These are phyloP conservation scores for Chaetomium strumarium DNA, from an alignment of 2,329 filamentous ascomycete species.

Conservation along the genomic window DNA sequence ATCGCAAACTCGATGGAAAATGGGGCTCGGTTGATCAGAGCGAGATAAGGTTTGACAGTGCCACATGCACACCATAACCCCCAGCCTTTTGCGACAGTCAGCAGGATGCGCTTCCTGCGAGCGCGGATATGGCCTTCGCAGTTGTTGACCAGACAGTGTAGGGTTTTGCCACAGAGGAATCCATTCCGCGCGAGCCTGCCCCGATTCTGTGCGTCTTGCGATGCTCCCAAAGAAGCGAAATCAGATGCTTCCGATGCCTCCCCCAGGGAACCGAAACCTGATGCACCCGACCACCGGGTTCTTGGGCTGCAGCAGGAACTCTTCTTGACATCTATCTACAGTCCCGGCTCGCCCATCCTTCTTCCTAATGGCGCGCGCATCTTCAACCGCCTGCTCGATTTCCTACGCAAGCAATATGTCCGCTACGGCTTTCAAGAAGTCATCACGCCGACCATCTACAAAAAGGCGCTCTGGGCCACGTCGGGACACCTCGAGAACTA, in stretches of 20 bases:
- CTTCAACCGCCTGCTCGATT: constrained; percentile 77
- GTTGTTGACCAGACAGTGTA: constrained; percentile 4
- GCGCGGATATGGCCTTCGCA: constrained; percentile 16
- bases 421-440: constrained; percentile 85
- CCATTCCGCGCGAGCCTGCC: constrained; percentile 5
- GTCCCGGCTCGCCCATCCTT: constrained; percentile 80
- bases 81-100: constrained; percentile 2
- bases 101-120: constrained; percentile 22
- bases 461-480: constrained; percentile 77
- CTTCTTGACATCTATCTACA: constrained; percentile 73
- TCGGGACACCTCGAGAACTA: constrained; percentile 88
- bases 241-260: constrained; percentile 27
- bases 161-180: constrained; percentile 4
- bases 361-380: constrained; percentile 74
- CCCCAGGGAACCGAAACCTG: constrained; percentile 13
- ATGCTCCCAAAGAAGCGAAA: constrained; percentile 6
- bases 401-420: constrained; percentile 76
- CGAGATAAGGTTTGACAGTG: constrained; percentile 10
- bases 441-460: constrained; percentile 86
- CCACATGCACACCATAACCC: background rate
- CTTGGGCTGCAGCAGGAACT: constrained; percentile 63
- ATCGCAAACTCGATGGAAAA: background rate
- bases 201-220: constrained; percentile 23
- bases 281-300: constrained; percentile 51
- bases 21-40: constrained; percentile 3